Conservation (phyloP, 1,284 basidiomycete genomes). For the Pseudozyma hubeiensis region DNA sequence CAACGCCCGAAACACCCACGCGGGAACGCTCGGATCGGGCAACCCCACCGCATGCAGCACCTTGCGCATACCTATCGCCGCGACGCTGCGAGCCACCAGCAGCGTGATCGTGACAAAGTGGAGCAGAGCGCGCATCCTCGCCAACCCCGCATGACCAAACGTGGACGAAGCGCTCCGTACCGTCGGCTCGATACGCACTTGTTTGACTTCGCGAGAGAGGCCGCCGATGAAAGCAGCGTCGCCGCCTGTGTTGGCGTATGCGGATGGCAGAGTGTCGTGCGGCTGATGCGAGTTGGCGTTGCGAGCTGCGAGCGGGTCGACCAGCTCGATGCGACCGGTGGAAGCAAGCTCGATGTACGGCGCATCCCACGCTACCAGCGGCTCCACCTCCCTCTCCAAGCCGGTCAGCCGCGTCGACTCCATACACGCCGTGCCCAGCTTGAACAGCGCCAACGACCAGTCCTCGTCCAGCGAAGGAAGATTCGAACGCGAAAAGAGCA, state of each 20-base stretch:
- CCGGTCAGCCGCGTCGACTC: constrained; percentile 62
- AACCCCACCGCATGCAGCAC: constrained; percentile 15
- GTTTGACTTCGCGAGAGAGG: constrained; percentile 45
- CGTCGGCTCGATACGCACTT: constrained; percentile 42
- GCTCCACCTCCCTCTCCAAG: constrained; percentile 53
- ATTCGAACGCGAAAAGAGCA: constrained; percentile 51
- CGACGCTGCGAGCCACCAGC: constrained; percentile 19
- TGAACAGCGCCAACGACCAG: constrained; percentile 61
- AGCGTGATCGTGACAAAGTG: constrained; percentile 18
- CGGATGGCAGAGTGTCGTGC: not conserved
- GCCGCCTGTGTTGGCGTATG: not conserved
- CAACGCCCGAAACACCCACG: constrained; percentile 27
- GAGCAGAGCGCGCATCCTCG: constrained; percentile 19
- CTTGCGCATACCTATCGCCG: constrained; percentile 13
- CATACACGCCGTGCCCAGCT: constrained; percentile 63
- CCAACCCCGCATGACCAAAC: constrained; percentile 22
- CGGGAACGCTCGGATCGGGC: constrained; percentile 37
- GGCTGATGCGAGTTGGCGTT: not conserved
- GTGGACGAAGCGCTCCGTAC: constrained; percentile 15
- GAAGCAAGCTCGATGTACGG: constrained; percentile 61
- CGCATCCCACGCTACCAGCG: constrained; percentile 41
- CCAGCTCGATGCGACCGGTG: constrained; percentile 34
- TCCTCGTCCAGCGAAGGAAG: constrained; percentile 57
- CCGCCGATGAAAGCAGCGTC: constrained; percentile 10
- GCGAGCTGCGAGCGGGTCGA: constrained; percentile 15